phyloP scores from a whole-genome alignment of 139 green algal species.

The Parachlorella kessleri region DNA sequence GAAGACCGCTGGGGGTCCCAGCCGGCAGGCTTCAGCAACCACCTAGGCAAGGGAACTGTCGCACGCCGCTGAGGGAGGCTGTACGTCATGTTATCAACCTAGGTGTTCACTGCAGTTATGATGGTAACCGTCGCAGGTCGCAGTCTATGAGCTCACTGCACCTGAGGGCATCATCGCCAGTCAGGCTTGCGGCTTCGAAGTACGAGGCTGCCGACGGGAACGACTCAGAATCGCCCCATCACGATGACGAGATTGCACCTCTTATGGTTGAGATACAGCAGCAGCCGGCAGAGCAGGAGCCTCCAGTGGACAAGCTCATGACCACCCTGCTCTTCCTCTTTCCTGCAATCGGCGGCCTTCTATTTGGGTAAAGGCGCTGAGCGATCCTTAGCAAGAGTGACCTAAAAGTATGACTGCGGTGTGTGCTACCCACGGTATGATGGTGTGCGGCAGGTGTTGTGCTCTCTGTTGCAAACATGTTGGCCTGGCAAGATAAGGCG shows the following conservation, averaged over 20 bases:
- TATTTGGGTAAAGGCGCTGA: constrained; percentile 62
- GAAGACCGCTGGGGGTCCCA: no score
- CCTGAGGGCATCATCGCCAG: no score
- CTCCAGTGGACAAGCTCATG: constrained; percentile 33
- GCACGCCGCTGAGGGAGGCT: no score
- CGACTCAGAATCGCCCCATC: no score
- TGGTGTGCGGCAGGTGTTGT: background rate
- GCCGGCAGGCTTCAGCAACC: no score
- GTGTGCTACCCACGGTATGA: background rate
- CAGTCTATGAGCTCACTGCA: no score
- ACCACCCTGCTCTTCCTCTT: constrained; percentile 60
- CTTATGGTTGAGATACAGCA: background rate
- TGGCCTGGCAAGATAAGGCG: background rate
- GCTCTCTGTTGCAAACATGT: background rate
- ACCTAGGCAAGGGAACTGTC: no score
- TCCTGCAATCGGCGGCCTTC: constrained; percentile 65
- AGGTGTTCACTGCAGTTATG: no score
- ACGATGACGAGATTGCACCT: background rate
- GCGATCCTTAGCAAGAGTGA: background rate
- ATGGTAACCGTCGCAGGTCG: no score
- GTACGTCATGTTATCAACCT: no score
- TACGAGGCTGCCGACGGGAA: background rate
- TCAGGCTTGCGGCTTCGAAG: background rate
- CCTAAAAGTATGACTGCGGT: background rate
- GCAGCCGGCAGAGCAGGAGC: background rate